phyloP scores from a whole-genome alignment of 495 filamentous ascomycete genomes.

The Pseudoneurospora amorphoporcata region DNA sequence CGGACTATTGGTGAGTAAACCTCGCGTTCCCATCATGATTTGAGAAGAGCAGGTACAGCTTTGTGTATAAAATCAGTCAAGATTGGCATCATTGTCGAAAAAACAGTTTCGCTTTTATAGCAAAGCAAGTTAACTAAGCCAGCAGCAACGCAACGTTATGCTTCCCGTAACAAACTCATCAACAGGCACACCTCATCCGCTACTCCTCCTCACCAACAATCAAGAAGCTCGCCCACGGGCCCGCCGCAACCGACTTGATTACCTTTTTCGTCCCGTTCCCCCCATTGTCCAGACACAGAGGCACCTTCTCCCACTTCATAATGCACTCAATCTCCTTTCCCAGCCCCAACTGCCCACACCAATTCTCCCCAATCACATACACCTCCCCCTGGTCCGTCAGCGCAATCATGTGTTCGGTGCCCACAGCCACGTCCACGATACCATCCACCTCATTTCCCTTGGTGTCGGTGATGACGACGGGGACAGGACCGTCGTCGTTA shows the following conservation, averaged over 20 bases:
- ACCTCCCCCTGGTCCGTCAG: constrained; percentile 40
- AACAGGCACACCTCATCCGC: constrained; percentile 11
- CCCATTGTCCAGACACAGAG: constrained; percentile 14
- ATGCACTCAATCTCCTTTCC: constrained; percentile 7
- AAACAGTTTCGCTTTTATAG: neutral
- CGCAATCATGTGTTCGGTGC: constrained; percentile 46
- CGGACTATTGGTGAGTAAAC: neutral
- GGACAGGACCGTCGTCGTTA: constrained; percentile 19
- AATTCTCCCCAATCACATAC: constrained; percentile 44
- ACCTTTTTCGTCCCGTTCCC: neutral
- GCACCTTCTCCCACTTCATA: constrained; percentile 25
- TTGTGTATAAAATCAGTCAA: neutral
- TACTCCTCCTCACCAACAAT: constrained; percentile 13
- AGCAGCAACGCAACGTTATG: neutral
- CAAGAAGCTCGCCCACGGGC: constrained; percentile 27
- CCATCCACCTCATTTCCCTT: constrained; percentile 8
- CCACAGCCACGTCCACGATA: constrained; percentile 48
- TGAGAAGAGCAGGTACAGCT: neutral
- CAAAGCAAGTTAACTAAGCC: neutral
- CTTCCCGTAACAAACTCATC: neutral
- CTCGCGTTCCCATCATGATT: neutral
- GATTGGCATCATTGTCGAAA: neutral
- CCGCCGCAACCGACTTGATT: constrained; percentile 8
- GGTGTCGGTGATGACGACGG: constrained; percentile 25
- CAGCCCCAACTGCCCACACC: constrained; percentile 51